These are phyloP conservation scores for Paramecium biaurelia DNA, from an alignment of 73 alveolate genomes.

Conservation along the genomic window DNA sequence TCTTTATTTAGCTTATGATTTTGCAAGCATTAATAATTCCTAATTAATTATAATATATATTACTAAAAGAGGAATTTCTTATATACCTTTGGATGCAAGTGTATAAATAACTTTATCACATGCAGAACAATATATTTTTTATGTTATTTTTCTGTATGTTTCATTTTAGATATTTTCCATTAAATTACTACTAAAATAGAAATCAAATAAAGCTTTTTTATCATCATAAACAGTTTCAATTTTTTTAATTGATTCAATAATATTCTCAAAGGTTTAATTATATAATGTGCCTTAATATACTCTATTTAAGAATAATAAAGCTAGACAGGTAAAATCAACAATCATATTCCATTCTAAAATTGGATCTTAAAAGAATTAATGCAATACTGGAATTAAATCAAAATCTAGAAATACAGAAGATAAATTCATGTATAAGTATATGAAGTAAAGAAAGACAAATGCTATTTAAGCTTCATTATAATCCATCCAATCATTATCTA, in stretches of 20 bases:
- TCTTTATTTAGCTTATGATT: constrained; percentile 8
- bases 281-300: constrained; percentile 15
- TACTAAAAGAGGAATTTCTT: neutral
- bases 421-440: neutral
- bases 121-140: constrained; percentile 33
- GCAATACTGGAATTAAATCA: neutral
- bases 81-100: neutral
- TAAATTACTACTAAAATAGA: constrained; percentile 25
- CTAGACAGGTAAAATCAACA: neutral
- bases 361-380: neutral
- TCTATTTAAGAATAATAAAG: constrained; percentile 28
- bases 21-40: constrained; percentile 27
- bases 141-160: constrained; percentile 43
- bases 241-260: neutral
- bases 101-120: constrained; percentile 1
- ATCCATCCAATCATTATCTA: neutral
- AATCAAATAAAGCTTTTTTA: constrained; percentile 35
- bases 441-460: neutral
- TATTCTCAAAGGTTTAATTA: constrained; percentile 11
- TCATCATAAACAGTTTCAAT: constrained; percentile 9
- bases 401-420: constrained; percentile 40
- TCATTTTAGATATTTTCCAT: constrained; percentile 47
- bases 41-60: neutral
- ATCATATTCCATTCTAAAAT: constrained; percentile 34
- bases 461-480: constrained; percentile 30